These are phyloP conservation scores for Magnusiomyces starmeri DNA, from an alignment of 1,139 yeast genomes.

Conservation along the genomic window DNA sequence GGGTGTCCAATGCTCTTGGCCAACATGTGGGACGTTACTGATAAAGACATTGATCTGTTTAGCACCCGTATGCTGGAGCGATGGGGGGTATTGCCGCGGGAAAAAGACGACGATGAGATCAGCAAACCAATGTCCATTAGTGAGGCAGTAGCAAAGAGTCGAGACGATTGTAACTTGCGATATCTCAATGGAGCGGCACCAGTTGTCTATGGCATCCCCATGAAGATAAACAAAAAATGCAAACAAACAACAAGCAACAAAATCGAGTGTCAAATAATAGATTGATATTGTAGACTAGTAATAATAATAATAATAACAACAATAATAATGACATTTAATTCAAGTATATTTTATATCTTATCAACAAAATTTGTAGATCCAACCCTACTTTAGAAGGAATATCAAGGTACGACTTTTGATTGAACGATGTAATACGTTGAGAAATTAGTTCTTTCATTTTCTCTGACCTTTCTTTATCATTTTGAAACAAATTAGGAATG, in stretches of 20 bases:
- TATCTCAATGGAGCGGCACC: slow-evolving; percentile 80
- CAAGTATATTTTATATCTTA: background rate
- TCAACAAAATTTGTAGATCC: background rate
- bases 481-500: background rate
- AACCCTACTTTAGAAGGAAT: slow-evolving; percentile 1
- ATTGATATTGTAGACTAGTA: background rate
- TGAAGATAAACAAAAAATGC: slow-evolving; percentile 25
- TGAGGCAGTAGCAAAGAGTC: slow-evolving; percentile 49
- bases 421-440: background rate
- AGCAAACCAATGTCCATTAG: slow-evolving; percentile 33
- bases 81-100: slow-evolving; percentile 47
- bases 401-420: background rate
- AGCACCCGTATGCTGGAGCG: slow-evolving; percentile 50
- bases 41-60: slow-evolving; percentile 83
- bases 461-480: background rate
- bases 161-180: slow-evolving; percentile 56
- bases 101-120: slow-evolving; percentile 12
- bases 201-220: slow-evolving; percentile 68
- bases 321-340: background rate
- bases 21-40: slow-evolving; percentile 95
- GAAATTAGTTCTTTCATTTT: background rate
- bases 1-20: slow-evolving; percentile 81
- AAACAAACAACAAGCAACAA: too few species aligned
- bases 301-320: background rate
- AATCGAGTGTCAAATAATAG: background rate